Conservation (phyloP, 1,284 basidiomycete genomes). For the Sanghuangporus baumii region DNA sequence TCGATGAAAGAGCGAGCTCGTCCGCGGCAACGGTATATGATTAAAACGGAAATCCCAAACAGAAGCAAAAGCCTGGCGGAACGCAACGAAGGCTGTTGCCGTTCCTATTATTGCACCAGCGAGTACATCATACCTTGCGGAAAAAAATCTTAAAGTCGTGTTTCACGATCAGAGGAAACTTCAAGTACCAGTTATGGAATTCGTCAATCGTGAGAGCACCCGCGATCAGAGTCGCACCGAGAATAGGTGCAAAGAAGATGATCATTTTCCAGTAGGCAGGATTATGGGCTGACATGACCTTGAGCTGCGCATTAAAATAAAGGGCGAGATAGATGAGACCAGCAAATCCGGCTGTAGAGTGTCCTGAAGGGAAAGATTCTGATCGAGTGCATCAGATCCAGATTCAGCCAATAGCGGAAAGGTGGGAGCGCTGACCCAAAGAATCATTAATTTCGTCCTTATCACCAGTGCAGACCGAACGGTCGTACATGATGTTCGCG, state of each 20-base stretch:
- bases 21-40: slow-evolving; percentile 45
- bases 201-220: slow-evolving; percentile 54
- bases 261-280: slow-evolving; percentile 58
- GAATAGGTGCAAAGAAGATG: slow-evolving; percentile 47
- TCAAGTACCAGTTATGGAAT: slow-evolving; percentile 41
- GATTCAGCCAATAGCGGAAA: background rate
- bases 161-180: background rate
- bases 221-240: slow-evolving; percentile 51
- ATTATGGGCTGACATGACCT: slow-evolving; percentile 49
- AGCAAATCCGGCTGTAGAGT: slow-evolving; percentile 44
- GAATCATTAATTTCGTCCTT: slow-evolving; percentile 46
- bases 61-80: slow-evolving; percentile 50
- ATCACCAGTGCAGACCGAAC: slow-evolving; percentile 47
- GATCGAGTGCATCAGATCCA: background rate
- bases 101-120: slow-evolving; percentile 47
- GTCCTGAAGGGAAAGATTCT: slow-evolving; percentile 45
- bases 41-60: slow-evolving; percentile 54
- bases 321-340: slow-evolving; percentile 49
- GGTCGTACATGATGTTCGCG: slow-evolving; percentile 41
- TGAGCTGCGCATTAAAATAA: slow-evolving; percentile 54
- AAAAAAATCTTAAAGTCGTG: background rate
- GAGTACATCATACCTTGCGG: slow-evolving; percentile 39
- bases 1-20: slow-evolving; percentile 38
- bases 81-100: slow-evolving; percentile 43
- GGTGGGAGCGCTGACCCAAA: slow-evolving; percentile 21